phyloP scores from a whole-genome alignment of 78 protist species.

The Isochrysis galbana region DNA sequence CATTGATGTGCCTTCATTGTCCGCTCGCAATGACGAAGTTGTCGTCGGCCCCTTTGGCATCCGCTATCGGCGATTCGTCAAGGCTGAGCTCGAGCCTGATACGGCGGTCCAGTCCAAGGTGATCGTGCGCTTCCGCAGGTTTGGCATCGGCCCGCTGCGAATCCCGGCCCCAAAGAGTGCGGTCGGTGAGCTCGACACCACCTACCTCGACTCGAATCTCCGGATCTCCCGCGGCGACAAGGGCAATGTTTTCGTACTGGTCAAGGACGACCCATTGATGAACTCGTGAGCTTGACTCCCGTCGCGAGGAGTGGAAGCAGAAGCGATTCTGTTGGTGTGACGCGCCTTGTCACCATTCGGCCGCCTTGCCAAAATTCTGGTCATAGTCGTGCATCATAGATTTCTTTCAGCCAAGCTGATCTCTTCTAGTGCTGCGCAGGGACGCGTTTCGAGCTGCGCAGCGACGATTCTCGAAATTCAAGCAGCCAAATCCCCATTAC shows the following conservation, averaged over 20 bases:
- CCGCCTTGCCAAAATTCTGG: too few species aligned
- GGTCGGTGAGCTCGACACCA: background rate
- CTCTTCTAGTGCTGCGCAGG: too few species aligned
- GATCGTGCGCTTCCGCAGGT: background rate
- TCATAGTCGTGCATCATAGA: too few species aligned
- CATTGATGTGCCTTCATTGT: background rate
- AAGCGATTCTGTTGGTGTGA: too few species aligned
- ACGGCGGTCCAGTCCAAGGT: background rate
- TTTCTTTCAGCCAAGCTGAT: too few species aligned
- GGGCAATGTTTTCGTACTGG: background rate
- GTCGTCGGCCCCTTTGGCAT: background rate
- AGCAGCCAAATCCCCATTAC: too few species aligned
- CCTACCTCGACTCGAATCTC: background rate
- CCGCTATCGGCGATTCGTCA: background rate
- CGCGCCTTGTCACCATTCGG: too few species aligned
- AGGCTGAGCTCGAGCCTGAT: background rate
- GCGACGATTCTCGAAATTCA: too few species aligned
- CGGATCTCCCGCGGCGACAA: background rate
- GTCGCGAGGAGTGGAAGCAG: too few species aligned
- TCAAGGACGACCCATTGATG: background rate
- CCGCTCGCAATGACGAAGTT: background rate
- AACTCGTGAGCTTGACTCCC: too few species aligned
- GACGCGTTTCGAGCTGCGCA: too few species aligned
- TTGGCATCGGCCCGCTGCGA: background rate
- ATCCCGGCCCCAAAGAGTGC: background rate